Conservation (phyloP, 495 filamentous ascomycete species). For the Daldinia grandis region DNA sequence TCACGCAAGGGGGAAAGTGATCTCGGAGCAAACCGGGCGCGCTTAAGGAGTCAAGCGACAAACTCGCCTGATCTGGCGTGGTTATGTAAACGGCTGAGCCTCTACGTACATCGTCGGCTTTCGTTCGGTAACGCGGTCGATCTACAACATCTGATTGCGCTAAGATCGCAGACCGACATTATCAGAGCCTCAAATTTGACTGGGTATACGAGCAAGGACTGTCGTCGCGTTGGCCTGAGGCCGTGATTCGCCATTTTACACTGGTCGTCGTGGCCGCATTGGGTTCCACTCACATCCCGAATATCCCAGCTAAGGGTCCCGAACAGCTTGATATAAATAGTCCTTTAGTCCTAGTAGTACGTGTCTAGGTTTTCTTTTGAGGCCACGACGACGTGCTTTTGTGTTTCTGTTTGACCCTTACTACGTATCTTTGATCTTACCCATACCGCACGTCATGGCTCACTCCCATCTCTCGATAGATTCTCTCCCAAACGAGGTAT, state of each 20-base stretch:
- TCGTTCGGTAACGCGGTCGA: constrained; percentile 32
- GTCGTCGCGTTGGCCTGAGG: neutral
- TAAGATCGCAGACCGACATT: constrained; percentile 26
- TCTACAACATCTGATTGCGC: constrained; percentile 37
- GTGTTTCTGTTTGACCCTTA: constrained; percentile 38
- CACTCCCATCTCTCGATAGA: constrained; percentile 44
- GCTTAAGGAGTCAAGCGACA: constrained; percentile 3
- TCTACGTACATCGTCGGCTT: constrained; percentile 24
- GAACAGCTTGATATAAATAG: constrained; percentile 35
- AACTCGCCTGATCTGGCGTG: constrained; percentile 41
- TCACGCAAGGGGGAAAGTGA: constrained; percentile 8
- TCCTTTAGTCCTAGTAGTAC: constrained; percentile 5
- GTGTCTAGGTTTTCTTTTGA: constrained; percentile 7
- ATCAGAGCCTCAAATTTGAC: constrained; percentile 14
- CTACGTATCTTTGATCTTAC: constrained; percentile 43
- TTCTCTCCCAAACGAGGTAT: constrained; percentile 57
- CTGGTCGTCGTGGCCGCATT: constrained; percentile 17
- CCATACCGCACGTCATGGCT: constrained; percentile 46
- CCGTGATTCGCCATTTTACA: constrained; percentile 1
- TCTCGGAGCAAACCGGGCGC: constrained; percentile 37
- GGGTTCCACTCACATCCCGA: constrained; percentile 24
- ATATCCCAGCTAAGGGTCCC: constrained; percentile 8
- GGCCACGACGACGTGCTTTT: constrained; percentile 39
- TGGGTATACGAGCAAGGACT: constrained; percentile 7
- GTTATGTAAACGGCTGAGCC: constrained; percentile 33